A percentile compares a stretch with the other conserved stretches of the same genome.
phyloP scores from a whole-genome alignment of 164 flowering plant genomes.

The Platanus orientalis region DNA sequence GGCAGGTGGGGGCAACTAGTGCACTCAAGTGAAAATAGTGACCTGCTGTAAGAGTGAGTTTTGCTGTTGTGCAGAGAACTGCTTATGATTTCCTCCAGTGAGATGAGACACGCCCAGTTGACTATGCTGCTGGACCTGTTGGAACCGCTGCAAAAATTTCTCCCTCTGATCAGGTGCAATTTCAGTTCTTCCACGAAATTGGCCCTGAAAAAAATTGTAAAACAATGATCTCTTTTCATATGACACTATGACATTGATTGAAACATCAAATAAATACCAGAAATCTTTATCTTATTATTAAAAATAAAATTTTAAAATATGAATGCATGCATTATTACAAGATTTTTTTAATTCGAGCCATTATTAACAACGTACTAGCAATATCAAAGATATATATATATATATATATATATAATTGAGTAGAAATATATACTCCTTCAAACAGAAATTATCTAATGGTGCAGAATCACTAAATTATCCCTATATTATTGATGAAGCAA shows the following conservation, averaged over 20 bases:
- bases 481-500: no score
- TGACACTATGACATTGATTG: constrained; percentile 6
- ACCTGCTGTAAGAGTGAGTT: constrained; percentile 87
- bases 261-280: not conserved
- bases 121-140: constrained; percentile 83
- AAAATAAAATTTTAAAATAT: no score
- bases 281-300: not conserved
- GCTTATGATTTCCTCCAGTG: constrained; percentile 63
- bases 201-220: constrained; percentile 40
- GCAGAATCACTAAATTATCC: no score
- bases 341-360: no score
- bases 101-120: constrained; percentile 66
- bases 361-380: no score
- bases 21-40: constrained; percentile 5
- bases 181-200: constrained; percentile 86
- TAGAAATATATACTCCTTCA: no score
- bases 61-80: constrained; percentile 69
- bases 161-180: constrained; percentile 95
- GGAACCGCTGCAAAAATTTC: constrained; percentile 74
- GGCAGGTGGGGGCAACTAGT: not conserved
- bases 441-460: no score
- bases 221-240: constrained; percentile 1
- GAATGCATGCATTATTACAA: no score
- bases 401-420: no score
- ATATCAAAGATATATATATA: no score